Evolutionary conservation across 169 alveolate species (phyloP).

Genomic region (Perkinsus olseni): DNA sequence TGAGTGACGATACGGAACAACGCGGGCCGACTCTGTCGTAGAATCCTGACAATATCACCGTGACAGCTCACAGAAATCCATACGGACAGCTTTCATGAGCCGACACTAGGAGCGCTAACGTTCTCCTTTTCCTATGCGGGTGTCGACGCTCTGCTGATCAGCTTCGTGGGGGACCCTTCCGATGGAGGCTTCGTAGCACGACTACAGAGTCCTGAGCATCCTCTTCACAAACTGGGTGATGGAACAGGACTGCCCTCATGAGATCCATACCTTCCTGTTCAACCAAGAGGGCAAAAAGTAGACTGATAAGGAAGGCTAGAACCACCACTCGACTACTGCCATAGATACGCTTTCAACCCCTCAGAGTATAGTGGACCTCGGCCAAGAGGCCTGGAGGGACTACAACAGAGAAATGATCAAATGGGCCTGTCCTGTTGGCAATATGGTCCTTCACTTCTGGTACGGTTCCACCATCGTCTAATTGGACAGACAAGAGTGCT

Average conservation of each 20-base stretch:
- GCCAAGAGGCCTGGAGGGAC: background rate
- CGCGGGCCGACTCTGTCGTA: no score
- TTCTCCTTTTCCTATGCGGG: no score
- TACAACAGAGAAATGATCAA: background rate
- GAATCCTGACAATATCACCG: no score
- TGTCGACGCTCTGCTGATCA: background rate
- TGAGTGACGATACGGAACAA: no score
- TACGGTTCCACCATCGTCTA: no score
- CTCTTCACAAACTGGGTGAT: background rate
- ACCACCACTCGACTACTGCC: background rate
- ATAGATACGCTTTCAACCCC: background rate
- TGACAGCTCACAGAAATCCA: no score
- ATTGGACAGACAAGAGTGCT: no score
- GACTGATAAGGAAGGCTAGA: background rate
- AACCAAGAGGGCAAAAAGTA: background rate
- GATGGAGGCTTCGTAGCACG: background rate
- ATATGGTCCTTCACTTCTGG: background rate
- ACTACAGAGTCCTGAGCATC: background rate
- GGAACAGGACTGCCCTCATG: background rate
- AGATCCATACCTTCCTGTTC: background rate
- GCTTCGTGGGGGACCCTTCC: background rate
- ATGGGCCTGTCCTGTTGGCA: background rate
- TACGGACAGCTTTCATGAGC: no score
- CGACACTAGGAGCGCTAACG: background rate
- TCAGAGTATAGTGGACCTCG: background rate